These are phyloP conservation scores for Colletotrichum falcatum DNA, from an alignment of 2,329 filamentous ascomycete species.

Conservation along the genomic window DNA sequence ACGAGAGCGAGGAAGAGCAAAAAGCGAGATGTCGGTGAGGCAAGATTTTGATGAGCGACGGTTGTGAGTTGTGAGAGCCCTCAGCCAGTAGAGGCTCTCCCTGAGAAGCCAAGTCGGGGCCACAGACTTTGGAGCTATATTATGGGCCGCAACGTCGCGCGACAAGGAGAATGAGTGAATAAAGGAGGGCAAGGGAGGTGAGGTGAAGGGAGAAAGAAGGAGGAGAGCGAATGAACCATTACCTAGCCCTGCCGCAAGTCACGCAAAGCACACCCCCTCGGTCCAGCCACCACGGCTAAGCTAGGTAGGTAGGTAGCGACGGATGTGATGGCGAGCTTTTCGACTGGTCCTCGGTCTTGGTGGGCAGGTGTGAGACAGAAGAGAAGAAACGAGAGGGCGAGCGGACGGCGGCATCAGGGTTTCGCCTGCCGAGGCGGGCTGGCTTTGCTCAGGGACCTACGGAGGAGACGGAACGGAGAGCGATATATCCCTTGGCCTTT, in stretches of 20 bases:
- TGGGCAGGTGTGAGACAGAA: slow-evolving; percentile 4
- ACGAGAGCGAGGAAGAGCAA: slow-evolving; percentile 3
- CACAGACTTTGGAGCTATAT: slow-evolving; percentile 19
- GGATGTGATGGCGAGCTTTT: background rate
- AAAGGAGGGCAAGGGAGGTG: background rate
- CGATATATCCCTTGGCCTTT: slow-evolving; percentile 19
- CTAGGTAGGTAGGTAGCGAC: slow-evolving; percentile 14
- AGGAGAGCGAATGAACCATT: too few relatives aligned
- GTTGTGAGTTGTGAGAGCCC: slow-evolving; percentile 5
- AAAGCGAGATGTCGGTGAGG: slow-evolving; percentile 34
- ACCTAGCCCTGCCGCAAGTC: background rate
- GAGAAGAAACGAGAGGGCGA: slow-evolving; percentile 6
- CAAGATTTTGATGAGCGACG: slow-evolving; percentile 31
- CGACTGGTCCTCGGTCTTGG: background rate
- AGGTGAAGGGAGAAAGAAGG: background rate
- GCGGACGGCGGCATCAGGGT: background rate
- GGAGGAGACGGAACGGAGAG: background rate
- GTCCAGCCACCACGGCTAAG: slow-evolving; percentile 2
- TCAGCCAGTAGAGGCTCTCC: slow-evolving; percentile 14
- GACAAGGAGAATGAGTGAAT: background rate
- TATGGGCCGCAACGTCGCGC: slow-evolving; percentile 1
- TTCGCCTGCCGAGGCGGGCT: too few relatives aligned
- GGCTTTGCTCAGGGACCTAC: background rate
- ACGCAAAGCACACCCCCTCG: background rate
- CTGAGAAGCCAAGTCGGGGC: slow-evolving; percentile 23